These are phyloP conservation scores for Chaetomium cochliodes DNA, from an alignment of 495 filamentous ascomycete species.

Conservation along the genomic window DNA sequence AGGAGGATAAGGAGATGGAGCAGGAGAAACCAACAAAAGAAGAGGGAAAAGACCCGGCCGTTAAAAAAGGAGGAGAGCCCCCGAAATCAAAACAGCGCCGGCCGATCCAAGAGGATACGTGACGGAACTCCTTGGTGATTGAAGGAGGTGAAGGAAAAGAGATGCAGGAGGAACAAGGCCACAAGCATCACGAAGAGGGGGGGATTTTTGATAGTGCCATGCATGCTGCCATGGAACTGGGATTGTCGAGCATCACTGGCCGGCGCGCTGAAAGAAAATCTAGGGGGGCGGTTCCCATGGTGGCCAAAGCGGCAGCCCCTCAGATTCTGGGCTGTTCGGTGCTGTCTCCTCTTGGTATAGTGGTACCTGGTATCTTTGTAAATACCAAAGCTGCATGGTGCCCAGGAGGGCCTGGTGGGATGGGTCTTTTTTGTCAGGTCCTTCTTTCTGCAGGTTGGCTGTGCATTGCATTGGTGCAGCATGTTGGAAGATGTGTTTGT, in stretches of 20 bases:
- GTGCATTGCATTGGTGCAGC: too few relatives aligned
- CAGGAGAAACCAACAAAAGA: slow-evolving; percentile 34
- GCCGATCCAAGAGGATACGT: slow-evolving; percentile 34
- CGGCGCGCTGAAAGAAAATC: neutral
- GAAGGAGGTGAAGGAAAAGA: slow-evolving; percentile 29
- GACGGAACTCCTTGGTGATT: slow-evolving; percentile 37
- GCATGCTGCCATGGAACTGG: slow-evolving; percentile 25
- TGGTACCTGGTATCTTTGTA: too few relatives aligned
- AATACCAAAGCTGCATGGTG: too few relatives aligned
- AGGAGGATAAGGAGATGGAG: slow-evolving; percentile 40
- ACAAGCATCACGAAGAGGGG: slow-evolving; percentile 32
- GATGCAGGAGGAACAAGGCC: slow-evolving; percentile 22
- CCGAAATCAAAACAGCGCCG: slow-evolving; percentile 47
- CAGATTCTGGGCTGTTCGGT: neutral
- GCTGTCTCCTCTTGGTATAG: too few relatives aligned
- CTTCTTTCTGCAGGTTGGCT: too few relatives aligned
- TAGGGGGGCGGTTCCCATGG: slow-evolving; percentile 14
- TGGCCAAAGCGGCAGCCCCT: slow-evolving; percentile 20
- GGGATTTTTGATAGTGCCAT: slow-evolving; percentile 38
- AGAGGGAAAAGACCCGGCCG: slow-evolving; percentile 51
- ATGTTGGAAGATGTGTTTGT: too few relatives aligned
- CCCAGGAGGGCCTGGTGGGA: too few relatives aligned
- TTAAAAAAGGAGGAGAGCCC: slow-evolving; percentile 50
- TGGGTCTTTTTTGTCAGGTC: too few relatives aligned
- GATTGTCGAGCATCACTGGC: slow-evolving; percentile 24